phyloP scores from a whole-genome alignment of 371 early-diverging fungal genomes.

The Mortierella polycephala region DNA sequence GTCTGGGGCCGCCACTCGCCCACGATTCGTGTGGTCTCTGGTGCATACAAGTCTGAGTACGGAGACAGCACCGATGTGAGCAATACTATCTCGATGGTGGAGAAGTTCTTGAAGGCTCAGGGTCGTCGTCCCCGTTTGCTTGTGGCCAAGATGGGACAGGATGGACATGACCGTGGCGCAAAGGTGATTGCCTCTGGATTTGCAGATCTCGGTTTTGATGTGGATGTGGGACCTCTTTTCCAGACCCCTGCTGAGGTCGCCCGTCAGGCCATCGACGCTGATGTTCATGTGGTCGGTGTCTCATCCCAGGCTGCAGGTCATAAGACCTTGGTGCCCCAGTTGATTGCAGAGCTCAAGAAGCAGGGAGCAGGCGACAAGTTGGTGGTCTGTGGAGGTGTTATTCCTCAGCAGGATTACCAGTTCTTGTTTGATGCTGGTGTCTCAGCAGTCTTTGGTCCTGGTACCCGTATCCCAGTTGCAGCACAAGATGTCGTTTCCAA shows the following conservation, averaged over 20 bases:
- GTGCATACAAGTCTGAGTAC: constrained; percentile 87
- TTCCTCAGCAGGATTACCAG: constrained; percentile 86
- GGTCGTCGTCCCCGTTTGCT: constrained; percentile 87
- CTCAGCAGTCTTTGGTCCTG: constrained; percentile 83
- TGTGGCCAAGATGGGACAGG: constrained; percentile 92
- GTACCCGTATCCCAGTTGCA: constrained; percentile 83
- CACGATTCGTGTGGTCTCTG: constrained; percentile 77
- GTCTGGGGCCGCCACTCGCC: constrained; percentile 87
- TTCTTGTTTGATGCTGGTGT: constrained; percentile 83
- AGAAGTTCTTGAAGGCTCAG: constrained; percentile 65
- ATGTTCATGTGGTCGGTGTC: constrained; percentile 89
- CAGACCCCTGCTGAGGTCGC: constrained; percentile 89
- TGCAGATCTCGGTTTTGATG: constrained; percentile 90
- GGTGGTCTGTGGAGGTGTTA: constrained; percentile 86
- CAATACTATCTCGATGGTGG: constrained; percentile 67
- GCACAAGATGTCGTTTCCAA: constrained; percentile 80
- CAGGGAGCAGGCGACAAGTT: constrained; percentile 76
- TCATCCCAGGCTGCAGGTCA: constrained; percentile 89
- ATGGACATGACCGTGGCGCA: constrained; percentile 91
- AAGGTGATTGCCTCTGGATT: constrained; percentile 91
- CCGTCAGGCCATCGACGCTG: constrained; percentile 86
- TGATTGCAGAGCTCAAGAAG: constrained; percentile 77
- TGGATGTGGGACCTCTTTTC: constrained; percentile 90
- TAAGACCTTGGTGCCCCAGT: constrained; percentile 82
- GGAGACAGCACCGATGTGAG: constrained; percentile 71